Conservation (phyloP, 176 grass and related monocot genomes). For the Hordeum marinum region DNA sequence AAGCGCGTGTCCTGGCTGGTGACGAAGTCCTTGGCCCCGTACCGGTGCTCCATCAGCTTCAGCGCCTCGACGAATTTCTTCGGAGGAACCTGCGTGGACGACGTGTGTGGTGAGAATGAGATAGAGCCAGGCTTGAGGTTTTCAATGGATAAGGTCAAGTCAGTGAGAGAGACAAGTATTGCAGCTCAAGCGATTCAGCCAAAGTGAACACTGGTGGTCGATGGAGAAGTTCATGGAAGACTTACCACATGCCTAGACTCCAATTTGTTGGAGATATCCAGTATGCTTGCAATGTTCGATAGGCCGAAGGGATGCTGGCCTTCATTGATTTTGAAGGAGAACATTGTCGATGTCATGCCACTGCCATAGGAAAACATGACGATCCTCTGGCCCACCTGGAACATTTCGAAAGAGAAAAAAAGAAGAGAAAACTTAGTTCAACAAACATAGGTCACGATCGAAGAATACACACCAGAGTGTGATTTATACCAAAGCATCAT, state of each 20-base stretch:
- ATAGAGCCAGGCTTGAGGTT: neutral
- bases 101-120: neutral
- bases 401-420: neutral
- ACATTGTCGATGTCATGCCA: constrained; percentile 85
- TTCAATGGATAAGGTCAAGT: too few species aligned
- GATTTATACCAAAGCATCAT: constrained; percentile 55
- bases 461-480: neutral
- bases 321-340: constrained; percentile 83
- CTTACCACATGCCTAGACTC: constrained; percentile 72
- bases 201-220: too few species aligned
- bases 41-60: constrained; percentile 89
- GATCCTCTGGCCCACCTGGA: constrained; percentile 74
- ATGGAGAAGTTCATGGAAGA: neutral
- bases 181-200: too few species aligned
- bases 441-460: neutral
- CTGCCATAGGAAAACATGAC: constrained; percentile 99
- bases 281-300: constrained; percentile 52
- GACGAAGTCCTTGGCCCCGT: constrained; percentile 80
- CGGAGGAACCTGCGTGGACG: constrained; percentile 42
- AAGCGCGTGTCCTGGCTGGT: constrained; percentile 77
- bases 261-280: constrained; percentile 67
- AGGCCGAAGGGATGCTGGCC: constrained; percentile 73
- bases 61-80: constrained; percentile 68
- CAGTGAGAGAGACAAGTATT: too few species aligned
- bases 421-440: neutral